A percentile compares a stretch with the other conserved stretches of the same genome.
phyloP scores from a whole-genome alignment of 2,329 filamentous ascomycete genomes.

The Cytospora leucostoma region DNA sequence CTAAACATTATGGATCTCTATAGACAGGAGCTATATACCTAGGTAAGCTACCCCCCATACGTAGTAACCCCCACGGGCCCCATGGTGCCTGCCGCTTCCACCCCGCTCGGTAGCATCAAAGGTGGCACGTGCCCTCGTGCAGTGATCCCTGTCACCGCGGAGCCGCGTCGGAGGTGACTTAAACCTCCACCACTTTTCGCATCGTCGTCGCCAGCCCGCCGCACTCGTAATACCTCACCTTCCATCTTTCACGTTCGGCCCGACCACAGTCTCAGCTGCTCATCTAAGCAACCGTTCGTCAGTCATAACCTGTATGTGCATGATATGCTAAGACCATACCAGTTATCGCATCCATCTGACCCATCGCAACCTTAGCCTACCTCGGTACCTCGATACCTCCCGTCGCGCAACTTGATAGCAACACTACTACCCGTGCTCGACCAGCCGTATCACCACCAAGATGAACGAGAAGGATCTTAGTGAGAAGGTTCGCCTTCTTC shows the following conservation, averaged over 20 bases:
- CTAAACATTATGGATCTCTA: too few species aligned
- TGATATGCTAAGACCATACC: background rate
- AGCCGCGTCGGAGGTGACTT: constrained; percentile 34
- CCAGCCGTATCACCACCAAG: background rate
- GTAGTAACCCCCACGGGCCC: background rate
- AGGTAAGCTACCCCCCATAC: too few species aligned
- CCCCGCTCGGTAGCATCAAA: too few species aligned
- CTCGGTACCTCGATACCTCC: background rate
- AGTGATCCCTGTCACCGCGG: constrained; percentile 1
- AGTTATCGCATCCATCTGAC: background rate
- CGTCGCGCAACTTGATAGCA: constrained; percentile 33
- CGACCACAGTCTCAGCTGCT: background rate
- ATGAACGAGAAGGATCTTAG: constrained; percentile 83
- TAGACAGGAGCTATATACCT: too few species aligned
- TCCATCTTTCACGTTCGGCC: background rate
- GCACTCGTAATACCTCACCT: background rate
- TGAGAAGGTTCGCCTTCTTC: constrained; percentile 71
- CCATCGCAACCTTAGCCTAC: constrained; percentile 7
- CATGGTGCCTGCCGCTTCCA: too few species aligned
- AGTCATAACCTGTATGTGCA: background rate
- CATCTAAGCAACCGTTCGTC: background rate
- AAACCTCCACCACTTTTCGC: constrained; percentile 40
- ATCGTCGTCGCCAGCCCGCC: constrained; percentile 13
- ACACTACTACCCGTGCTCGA: background rate
- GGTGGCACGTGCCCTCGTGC: background rate